Evolutionary conservation across 2,329 filamentous ascomycete species (phyloP).

Genomic region (Pyrenochaeta sp.): DNA sequence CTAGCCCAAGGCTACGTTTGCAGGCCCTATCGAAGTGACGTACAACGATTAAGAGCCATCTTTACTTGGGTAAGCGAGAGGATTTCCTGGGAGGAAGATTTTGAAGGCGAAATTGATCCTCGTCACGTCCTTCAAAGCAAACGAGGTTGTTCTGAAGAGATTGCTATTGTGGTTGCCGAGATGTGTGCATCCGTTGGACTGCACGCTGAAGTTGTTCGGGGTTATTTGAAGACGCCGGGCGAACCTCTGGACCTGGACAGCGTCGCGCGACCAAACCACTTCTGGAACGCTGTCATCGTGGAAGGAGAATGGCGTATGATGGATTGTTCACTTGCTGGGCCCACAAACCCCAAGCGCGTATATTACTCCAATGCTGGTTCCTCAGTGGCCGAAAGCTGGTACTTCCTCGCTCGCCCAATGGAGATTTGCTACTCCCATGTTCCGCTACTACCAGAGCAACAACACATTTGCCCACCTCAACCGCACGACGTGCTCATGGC

Average conservation of each 20-base stretch:
- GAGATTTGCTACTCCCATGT: constrained; percentile 97
- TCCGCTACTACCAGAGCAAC: constrained; percentile 84
- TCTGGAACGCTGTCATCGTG: constrained; percentile 94
- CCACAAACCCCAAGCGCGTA: constrained; percentile 82
- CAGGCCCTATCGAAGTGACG: constrained; percentile 90
- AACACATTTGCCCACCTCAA: constrained; percentile 90
- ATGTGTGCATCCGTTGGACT: constrained; percentile 94
- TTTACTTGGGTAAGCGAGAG: constrained; percentile 98
- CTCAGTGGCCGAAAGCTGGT: constrained; percentile 83
- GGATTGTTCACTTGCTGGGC: constrained; percentile 90
- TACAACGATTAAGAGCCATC: constrained; percentile 90
- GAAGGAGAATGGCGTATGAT: constrained; percentile 97
- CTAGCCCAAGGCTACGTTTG: constrained; percentile 93
- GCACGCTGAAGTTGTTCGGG: constrained; percentile 84
- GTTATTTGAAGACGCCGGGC: constrained; percentile 90
- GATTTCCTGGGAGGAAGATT: constrained; percentile 94
- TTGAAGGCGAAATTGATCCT: constrained; percentile 84
- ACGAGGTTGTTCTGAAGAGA: constrained; percentile 86
- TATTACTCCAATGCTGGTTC: constrained; percentile 78
- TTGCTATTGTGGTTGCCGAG: constrained; percentile 85
- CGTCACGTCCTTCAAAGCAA: constrained; percentile 84
- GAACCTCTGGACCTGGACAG: constrained; percentile 77
- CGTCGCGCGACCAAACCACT: constrained; percentile 90
- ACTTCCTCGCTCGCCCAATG: constrained; percentile 87
- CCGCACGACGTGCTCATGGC: constrained; percentile 86